Base-by-base conservation (phyloP, 306 rosid genomes). In the Notholithocarpus densiflorus region DNA sequence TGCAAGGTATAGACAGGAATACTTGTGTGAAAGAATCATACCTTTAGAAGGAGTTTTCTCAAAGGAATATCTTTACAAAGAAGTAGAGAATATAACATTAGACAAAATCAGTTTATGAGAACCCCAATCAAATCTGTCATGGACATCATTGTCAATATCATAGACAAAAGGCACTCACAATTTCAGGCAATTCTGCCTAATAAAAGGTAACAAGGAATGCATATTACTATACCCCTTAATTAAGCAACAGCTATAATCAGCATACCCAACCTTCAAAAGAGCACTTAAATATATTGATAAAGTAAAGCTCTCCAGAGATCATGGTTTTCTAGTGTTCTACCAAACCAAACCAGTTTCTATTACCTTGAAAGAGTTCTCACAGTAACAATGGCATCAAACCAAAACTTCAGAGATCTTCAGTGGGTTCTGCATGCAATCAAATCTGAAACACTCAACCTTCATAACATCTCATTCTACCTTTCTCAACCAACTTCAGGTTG, bases 401-500 rank as follows among this genome's bases (percentile, higher is more conserved):
- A 87, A 76, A 86, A 85, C 86, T 77, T 84, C 52, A 82, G 71
- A 77, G 91, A 89, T 40, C 89, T 93, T 68, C 88, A 91, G 72
- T 86, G 90, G 96, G 77, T 81, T 83, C 81, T 88, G 10, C 85
- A 83, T 75, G 82, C 87, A 64, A 81, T 93, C 79, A 79, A 75
- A 71, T 89, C 89, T 2, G 89, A 90, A 57, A 32, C 68, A 78
- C 85, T 83, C 64, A 83, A 65, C 59, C 85, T 93, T 1, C 92
- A 95, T 68, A 89, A 81, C 85, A 72, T 95, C 69, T 91, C 98
- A 86, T 93, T 95, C 82, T 85, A 88, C 92, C 97, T 91, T 37
- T 91, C 90, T 40, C 98, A 95, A 26, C 78, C 90, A 83, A 55
- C 88, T 79, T 90, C 98, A 32, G 66, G 80, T 34, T 91, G 91